A percentile compares a stretch with the other conserved stretches of the same genome.
Evolutionary conservation across 2,329 filamentous ascomycete species (phyloP).

Genomic region (Chaetomiaceae sp.): DNA sequence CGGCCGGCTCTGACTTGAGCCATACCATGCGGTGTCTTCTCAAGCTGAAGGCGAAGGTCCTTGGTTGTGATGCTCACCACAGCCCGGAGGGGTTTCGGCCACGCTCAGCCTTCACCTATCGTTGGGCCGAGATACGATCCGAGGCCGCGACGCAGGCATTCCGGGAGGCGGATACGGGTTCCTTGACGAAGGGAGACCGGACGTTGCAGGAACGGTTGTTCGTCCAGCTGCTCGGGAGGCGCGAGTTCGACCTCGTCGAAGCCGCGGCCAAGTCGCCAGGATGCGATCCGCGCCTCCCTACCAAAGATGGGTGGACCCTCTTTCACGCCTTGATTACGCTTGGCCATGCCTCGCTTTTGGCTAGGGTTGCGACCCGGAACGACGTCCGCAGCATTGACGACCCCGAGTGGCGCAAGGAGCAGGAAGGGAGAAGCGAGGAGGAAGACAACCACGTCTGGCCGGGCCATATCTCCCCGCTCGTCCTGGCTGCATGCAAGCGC

Average conservation of each 20-base stretch:
- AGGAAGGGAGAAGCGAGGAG: conserved; percentile 16
- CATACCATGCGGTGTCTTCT: background rate
- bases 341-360: conserved; percentile 1
- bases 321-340: background rate
- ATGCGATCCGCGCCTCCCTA: background rate
- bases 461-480: conserved; percentile 18
- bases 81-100: background rate
- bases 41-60: background rate
- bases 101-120: background rate
- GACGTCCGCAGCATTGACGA: conserved; percentile 2
- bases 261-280: background rate
- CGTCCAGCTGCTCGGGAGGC: conserved; percentile 2
- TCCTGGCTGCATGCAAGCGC: conserved; percentile 30
- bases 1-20: background rate
- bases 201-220: background rate
- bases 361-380: conserved; percentile 2
- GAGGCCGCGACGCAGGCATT: background rate
- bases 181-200: background rate
- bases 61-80: too few relatives aligned
- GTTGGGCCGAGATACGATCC: background rate
- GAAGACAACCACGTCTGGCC: background rate
- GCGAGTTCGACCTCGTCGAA: background rate
- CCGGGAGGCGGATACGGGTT: background rate
- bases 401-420: conserved; percentile 11
- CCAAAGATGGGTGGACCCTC: background rate